Conservation (phyloP, 352 stramenopile species). For the Elongisporangium prolatum region DNA sequence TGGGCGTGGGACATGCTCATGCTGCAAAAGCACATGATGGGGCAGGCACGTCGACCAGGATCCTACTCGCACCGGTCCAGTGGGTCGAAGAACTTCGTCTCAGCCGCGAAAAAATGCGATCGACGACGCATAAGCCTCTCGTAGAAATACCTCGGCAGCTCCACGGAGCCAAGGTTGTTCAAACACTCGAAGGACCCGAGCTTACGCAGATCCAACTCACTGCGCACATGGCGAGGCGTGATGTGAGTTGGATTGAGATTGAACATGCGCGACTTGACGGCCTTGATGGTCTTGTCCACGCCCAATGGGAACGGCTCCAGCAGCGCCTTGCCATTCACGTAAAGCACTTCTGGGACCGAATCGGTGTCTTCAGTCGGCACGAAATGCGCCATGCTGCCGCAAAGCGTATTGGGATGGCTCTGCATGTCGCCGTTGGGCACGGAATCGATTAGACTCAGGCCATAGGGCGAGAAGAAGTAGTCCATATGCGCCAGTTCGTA, state of each 20-base stretch:
- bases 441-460: conserved; percentile 29
- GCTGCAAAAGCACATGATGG: neutral
- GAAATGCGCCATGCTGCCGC: conserved; percentile 36
- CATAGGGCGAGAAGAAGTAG: conserved; percentile 54
- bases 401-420: conserved; percentile 29
- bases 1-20: neutral
- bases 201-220: conserved; percentile 16
- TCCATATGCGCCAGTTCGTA: conserved; percentile 42
- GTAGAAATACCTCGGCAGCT: conserved; percentile 36
- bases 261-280: conserved; percentile 21
- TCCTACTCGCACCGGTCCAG: conserved; percentile 9
- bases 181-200: conserved; percentile 39
- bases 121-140: conserved; percentile 28
- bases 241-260: conserved; percentile 47
- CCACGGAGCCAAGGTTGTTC: conserved; percentile 27
- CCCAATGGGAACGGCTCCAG: conserved; percentile 24
- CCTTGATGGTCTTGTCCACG: conserved; percentile 13
- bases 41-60: neutral
- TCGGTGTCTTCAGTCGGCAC: conserved; percentile 17
- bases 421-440: conserved; percentile 27
- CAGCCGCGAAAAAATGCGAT: conserved; percentile 39
- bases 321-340: conserved; percentile 22
- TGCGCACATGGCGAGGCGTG: conserved; percentile 18
- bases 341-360: conserved; percentile 1
- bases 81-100: conserved; percentile 33